Conservation (phyloP, 1,284 basidiomycete genomes). For the Ceratobasidium sp. region DNA sequence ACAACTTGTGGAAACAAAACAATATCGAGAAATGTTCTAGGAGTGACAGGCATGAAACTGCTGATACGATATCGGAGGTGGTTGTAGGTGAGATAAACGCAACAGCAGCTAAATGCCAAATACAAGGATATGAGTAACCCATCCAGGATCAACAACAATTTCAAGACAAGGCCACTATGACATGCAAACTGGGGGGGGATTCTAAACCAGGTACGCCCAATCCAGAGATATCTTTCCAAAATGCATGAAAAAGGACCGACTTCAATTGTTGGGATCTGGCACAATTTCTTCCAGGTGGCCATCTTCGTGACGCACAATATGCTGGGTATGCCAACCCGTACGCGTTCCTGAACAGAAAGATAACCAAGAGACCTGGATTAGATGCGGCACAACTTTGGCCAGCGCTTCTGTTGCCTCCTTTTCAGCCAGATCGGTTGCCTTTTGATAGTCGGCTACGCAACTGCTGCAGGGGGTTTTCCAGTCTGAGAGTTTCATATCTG, state of each 20-base stretch:
- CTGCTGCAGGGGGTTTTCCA: constrained; percentile 7
- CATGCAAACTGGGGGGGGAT: neutral
- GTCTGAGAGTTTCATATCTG: no score
- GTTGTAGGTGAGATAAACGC: neutral
- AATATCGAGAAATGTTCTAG: no score
- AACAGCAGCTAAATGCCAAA: neutral
- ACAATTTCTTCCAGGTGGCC: neutral
- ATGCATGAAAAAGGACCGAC: constrained; percentile 16
- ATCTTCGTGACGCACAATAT: neutral
- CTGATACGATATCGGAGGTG: no score
- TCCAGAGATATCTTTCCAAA: neutral
- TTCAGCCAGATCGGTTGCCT: neutral
- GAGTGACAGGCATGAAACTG: no score
- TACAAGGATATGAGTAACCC: neutral
- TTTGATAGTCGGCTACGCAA: constrained; percentile 19
- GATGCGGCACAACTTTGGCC: neutral
- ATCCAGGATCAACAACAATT: neutral
- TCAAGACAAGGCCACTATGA: neutral
- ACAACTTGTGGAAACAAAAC: no score
- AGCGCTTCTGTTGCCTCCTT: neutral
- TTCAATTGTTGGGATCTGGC: neutral
- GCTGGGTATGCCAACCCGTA: constrained; percentile 10
- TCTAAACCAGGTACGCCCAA: neutral
- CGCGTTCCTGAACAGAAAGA: constrained; percentile 23
- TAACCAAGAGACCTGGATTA: constrained; percentile 8